Percentiles rank a stretch among this genome's conserved stretches.
Evolutionary conservation across 371 early-diverging fungal species (phyloP).

Genomic region (Edhazardia aedis): DNA sequence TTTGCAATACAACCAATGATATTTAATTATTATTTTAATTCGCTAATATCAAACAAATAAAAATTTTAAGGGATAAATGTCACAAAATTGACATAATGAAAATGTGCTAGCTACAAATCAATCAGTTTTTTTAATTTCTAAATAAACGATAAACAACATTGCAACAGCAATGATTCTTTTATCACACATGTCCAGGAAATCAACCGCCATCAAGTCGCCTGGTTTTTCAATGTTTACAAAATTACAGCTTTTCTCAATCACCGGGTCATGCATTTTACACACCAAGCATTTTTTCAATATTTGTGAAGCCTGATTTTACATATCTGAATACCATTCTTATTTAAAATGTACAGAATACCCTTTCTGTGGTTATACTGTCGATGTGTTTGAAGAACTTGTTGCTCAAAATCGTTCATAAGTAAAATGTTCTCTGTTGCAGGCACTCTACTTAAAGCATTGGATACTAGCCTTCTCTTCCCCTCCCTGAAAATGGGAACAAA

Average conservation of each 20-base stretch:
- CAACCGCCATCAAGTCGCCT: background rate
- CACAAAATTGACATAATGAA: no score
- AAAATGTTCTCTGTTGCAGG: no score
- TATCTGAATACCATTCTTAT: background rate
- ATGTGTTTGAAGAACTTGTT: background rate
- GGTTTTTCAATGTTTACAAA: no score
- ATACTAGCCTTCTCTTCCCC: background rate
- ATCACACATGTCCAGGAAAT: slow-evolving; percentile 1
- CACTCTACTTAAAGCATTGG: background rate
- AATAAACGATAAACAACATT: no score
- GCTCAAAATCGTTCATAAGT: no score
- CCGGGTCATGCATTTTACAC: background rate
- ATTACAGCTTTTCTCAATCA: background rate
- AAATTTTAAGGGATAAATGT: no score
- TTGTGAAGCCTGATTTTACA: no score
- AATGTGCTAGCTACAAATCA: no score
- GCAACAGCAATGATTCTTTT: background rate
- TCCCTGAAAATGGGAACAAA: background rate
- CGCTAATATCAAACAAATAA: no score
- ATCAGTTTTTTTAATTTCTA: no score
- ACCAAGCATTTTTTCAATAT: background rate
- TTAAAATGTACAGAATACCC: background rate
- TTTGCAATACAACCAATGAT: no score
- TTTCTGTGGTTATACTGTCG: background rate
- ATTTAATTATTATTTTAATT: no score